Base-by-base conservation (phyloP, 2,329 filamentous ascomycete species). In the Furcasterigmium furcatum region DNA sequence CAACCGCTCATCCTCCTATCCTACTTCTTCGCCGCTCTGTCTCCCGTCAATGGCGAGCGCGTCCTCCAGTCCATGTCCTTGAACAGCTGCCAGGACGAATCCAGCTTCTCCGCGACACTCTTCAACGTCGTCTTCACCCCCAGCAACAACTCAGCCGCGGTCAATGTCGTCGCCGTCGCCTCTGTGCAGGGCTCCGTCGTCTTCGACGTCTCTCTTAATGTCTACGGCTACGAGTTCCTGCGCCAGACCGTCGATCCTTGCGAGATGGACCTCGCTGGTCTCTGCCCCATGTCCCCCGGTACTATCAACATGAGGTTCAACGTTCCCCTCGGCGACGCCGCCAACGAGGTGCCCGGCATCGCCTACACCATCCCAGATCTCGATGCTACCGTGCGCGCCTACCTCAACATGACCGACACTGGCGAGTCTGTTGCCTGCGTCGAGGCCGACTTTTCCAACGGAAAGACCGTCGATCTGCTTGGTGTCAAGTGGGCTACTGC, bases 401-500 rank as follows among this genome's bases (percentile, higher is more conserved):
- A 84, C 58, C 89, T 96, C 74, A 92, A 88, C 63, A 75, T 80
- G 52, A 85, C 80, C 7, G 71, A 77, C 35, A 72, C 70, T 6
- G 74, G 77, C 43, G 69, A 78, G 43, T 83, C 78, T 56, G 80
- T 95, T 45, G 90, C 91, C 46, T 97, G 92, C 65, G 83, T 96
- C 44, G 87, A 96, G 71, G 91, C 91, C 41, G 76, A 84, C 50
- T 76, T 96, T 45, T 95, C 90, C 56, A 97, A 96, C 66, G 88
- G 88, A 50, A 89, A 96, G 69, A 95, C 91, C 1, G 92, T 96
- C 46, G 84, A 96, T 63, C 82, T 96, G 56, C 74, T 88, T 51
- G 90, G 85, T 49, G 91, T 96, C 35, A 90, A 91, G 58, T 96
- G 91, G 91, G 78, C 83, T 34, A 91, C 91, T 24, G 92, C 92